Evolutionary conservation across 2,329 filamentous ascomycete species (phyloP), one percentile per base, ranked within the genome.

Genomic region (Phoma sp.): DNA sequence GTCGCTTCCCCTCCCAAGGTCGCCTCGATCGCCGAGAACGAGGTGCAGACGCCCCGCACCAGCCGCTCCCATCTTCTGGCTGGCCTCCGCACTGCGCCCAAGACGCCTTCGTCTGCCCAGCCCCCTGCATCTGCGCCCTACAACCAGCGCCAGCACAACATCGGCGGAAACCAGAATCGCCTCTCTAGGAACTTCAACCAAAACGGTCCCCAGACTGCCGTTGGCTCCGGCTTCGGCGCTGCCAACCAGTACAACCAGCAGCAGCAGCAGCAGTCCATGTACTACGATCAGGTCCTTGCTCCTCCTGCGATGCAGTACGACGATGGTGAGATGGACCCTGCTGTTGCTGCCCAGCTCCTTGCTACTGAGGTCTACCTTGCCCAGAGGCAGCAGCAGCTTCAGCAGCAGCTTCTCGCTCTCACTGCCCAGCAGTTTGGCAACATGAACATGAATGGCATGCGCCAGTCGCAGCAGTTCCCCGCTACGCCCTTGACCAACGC

Each of bases 61-160:
- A 96, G 92, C 77, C 91, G 95, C 64, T 96, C 92, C 62, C 95
- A 99, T 73, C 85, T 99, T 62, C 87, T 99, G 70, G 94, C 94
- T 58, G 94, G 94, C 53, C 84, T 99, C 58, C 88, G 95, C 72
- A 99, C 95, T 60, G 92, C 93, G 45, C 95, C 95, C 33, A 97
- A 96, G 82, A 93, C 90, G 43, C 85, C 88, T 19, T 84, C 88
- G 35, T 88, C 86, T 40, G 69, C 66, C 21, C 90, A 92, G 53
- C 72, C 71, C 64, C 88, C 88, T 67, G 83, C 85, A 37, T 85
- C 85, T 60, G 83, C 84, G 68, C 85, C 86, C 54, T 84, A 85
- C 60, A 80, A 82, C 57, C 85, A 87, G 73, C 79, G 71, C 56
- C 80, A 81, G 67, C 78, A 81, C 66, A 77, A 75, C 48, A 63